A percentile compares a stretch with the other conserved stretches of the same genome.
Evolutionary conservation across 148 eudicot genomes (phyloP).

Genomic region (Arbutus unedo): DNA sequence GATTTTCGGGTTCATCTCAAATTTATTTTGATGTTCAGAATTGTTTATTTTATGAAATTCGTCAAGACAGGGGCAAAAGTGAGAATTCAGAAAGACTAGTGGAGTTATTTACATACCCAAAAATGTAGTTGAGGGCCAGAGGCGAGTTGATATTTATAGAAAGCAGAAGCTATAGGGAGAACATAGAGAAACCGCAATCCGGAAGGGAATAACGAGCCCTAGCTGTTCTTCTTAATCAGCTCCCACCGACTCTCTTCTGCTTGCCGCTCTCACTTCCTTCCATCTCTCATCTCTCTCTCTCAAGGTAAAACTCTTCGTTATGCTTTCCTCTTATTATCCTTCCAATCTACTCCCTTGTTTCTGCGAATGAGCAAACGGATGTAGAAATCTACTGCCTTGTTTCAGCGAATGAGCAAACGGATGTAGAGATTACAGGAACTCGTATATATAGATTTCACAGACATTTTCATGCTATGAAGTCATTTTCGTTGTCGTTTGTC

Average conservation of each 20-base stretch:
- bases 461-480: not conserved
- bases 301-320: not conserved
- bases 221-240: not conserved
- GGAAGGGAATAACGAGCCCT: not conserved
- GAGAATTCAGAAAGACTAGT: not conserved
- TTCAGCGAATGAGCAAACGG: not conserved
- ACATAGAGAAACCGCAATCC: not conserved
- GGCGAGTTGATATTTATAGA: not conserved
- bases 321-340: not conserved
- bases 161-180: not conserved
- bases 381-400: not conserved
- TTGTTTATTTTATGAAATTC: too few relatives aligned
- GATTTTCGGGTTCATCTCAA: too few relatives aligned
- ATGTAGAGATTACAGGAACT: not conserved
- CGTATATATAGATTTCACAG: not conserved
- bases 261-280: not conserved
- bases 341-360: not conserved
- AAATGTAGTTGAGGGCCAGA: not conserved
- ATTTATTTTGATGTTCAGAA: too few relatives aligned
- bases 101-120: not conserved
- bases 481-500: not conserved
- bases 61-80: not conserved
- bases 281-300: not conserved
- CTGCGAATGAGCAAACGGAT: not conserved
- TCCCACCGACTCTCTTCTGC: not conserved